phyloP scores from a whole-genome alignment of 495 filamentous ascomycete genomes.

The Penicillium arizonense region DNA sequence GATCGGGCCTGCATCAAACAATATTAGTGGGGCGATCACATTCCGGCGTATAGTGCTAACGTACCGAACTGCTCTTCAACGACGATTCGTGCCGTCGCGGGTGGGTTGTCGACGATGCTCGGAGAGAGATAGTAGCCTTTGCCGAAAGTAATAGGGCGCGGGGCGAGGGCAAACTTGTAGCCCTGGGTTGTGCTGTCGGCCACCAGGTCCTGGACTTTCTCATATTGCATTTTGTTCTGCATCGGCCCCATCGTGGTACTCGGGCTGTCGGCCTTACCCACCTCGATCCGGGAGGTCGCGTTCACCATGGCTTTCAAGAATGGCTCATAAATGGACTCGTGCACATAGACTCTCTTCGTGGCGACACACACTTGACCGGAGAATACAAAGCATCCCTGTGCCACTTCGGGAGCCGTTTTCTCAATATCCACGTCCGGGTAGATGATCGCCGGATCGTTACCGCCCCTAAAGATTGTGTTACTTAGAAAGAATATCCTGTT shows the following conservation, averaged over 20 bases:
- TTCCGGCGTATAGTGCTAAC: too few species aligned
- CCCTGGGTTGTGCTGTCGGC: slow-evolving; percentile 40
- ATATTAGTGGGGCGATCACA: too few species aligned
- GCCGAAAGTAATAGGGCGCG: slow-evolving; percentile 20
- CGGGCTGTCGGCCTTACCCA: slow-evolving; percentile 12
- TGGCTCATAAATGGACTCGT: slow-evolving; percentile 57
- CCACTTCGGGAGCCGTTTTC: slow-evolving; percentile 52
- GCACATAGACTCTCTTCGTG: slow-evolving; percentile 62
- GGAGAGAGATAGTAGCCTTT: slow-evolving; percentile 48
- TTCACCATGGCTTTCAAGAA: slow-evolving; percentile 39
- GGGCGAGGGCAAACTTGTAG: slow-evolving; percentile 42
- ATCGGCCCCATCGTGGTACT: slow-evolving; percentile 24
- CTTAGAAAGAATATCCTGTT: too few species aligned
- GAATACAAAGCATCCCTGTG: slow-evolving; percentile 47
- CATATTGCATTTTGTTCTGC: slow-evolving; percentile 54
- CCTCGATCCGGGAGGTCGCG: too few species aligned
- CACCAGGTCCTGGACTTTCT: slow-evolving; percentile 44
- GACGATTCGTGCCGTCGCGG: slow-evolving; percentile 42
- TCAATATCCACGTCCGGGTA: slow-evolving; percentile 61
- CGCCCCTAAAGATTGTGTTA: slow-evolving; percentile 41
- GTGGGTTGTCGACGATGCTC: slow-evolving; percentile 53
- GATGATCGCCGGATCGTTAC: slow-evolving; percentile 63
- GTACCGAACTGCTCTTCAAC: slow-evolving; percentile 36
- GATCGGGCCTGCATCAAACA: slow-evolving; percentile 50
- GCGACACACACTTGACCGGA: slow-evolving; percentile 57